A percentile compares a stretch with the other conserved stretches of the same genome.
Evolutionary conservation across 768 basidiomycete genomes (phyloP).

Genomic region (Russula virescens): DNA sequence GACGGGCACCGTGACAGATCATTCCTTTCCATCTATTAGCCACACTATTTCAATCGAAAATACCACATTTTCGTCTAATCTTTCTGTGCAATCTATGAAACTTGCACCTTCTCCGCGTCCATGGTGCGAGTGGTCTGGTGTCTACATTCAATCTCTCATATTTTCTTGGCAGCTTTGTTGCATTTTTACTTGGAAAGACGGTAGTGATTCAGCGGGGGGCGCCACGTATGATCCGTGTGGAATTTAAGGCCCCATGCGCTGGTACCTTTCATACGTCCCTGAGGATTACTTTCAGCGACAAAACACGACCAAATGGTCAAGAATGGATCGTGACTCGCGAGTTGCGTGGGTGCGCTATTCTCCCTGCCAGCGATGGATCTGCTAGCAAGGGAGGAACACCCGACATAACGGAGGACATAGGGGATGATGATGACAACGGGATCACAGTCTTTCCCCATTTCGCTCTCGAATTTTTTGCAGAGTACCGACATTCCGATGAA

Average conservation of each 20-base stretch:
- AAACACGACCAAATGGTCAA: not conserved
- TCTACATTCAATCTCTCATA: not conserved
- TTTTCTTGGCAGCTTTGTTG: slow-evolving; percentile 1
- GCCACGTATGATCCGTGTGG: not conserved
- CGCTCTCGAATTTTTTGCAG: slow-evolving; percentile 14
- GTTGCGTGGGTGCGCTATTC: not conserved
- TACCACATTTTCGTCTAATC: not conserved
- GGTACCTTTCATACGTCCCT: slow-evolving; percentile 2
- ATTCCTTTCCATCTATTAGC: not conserved
- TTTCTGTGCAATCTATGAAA: not conserved
- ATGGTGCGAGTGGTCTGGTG: not conserved
- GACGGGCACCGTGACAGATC: not conserved
- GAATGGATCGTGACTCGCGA: slow-evolving; percentile 6
- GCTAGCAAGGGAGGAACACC: no score
- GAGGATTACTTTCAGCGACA: slow-evolving; percentile 5
- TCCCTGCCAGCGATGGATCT: not conserved
- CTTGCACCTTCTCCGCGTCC: slow-evolving; percentile 1
- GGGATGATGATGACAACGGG: not conserved
- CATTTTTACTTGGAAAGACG: not conserved
- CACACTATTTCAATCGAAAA: not conserved
- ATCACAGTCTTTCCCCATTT: slow-evolving; percentile 8
- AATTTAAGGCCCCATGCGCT: slow-evolving; percentile 1
- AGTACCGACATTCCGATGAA: not conserved
- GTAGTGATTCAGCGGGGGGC: not conserved
- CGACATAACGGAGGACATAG: not conserved